Evolutionary conservation across 2,329 filamentous ascomycete genomes (phyloP), one percentile per base, ranked within the genome.

Genomic region (Akanthomyces uredinophilus): DNA sequence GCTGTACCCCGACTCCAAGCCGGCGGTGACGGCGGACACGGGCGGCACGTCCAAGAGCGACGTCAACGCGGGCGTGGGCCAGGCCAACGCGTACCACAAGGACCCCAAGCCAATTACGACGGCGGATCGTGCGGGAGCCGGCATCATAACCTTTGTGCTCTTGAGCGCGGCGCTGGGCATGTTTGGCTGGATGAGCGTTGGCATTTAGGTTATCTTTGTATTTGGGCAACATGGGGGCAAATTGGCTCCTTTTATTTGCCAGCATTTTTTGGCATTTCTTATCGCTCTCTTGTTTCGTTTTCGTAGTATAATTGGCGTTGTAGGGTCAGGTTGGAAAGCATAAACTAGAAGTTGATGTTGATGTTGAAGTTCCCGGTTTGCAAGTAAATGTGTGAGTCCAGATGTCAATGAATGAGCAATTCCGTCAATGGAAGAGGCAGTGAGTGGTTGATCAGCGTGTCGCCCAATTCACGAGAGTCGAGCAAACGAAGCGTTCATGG

Each of bases 41-140:
- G 85, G 84, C 56, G 85, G 85, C 60, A 85, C 78, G 1, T 81
- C 78, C 50, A 68, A 71, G 65, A 79, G 79, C 37, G 72, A 82
- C 61, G 72, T 73, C 5, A 74, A 78, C 62, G 79, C 79, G 4
- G 78, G 75, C 22, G 72, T 71, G 27, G 70, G 54, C n/a, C 37
- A 73, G 35, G 72, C 73, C 61, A 72, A 76, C 43, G 69, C 71
- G 20, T 75, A 76, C 39, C 67, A 70, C 41, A 69, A 70, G 58
- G 61, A 70, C 22, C 65, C 68, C 18, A 67, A 68, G 58, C 73
- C 76, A 13, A 72, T 81, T 46, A 78, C 74, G 6, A 75, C 75
- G 20, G 78, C 70, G 29, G 80, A 81, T 64, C 75, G 71, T 66
- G 80, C 79, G 0, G 80, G 80, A 11, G 80, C 80, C 5, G 77